These are phyloP conservation scores for Gypsophila paniculata DNA, from an alignment of 179 eudicot species.

Conservation along the genomic window DNA sequence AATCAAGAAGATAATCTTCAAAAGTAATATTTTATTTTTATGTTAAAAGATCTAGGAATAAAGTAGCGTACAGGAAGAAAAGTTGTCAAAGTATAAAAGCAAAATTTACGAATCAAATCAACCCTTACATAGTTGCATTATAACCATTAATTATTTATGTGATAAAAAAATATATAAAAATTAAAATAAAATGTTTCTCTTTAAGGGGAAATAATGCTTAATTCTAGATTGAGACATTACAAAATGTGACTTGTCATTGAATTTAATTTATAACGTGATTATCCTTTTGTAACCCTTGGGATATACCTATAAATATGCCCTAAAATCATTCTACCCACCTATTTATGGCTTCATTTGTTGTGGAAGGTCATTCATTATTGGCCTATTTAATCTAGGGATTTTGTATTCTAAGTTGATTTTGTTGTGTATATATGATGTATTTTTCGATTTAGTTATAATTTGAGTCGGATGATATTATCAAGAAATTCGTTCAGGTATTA, in stretches of 20 bases:
- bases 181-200: not conserved
- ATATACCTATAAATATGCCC: no score
- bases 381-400: no score
- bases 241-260: not conserved
- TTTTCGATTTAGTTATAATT: no score
- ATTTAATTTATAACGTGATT: conserved; percentile 1
- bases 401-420: no score
- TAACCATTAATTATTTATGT: not conserved
- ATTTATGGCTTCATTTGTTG: no score
- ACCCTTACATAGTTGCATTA: not conserved
- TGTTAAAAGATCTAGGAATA: not conserved
- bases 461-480: no score
- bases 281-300: not conserved
- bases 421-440: no score
- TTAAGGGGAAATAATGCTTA: conserved; percentile 1
- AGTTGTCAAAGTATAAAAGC: conserved; percentile 7
- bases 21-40: not conserved
- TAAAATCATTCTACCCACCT: no score
- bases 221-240: conserved; percentile 6
- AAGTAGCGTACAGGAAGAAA: conserved; percentile 1
- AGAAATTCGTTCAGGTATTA: no score
- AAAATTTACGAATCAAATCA: not conserved
- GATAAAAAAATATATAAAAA: no score
- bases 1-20: not conserved
- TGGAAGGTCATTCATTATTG: no score